Percentiles rank a stretch among this genome's conserved stretches.
Conservation (phyloP, 306 rosid species). For the Inga leiocalycina region DNA sequence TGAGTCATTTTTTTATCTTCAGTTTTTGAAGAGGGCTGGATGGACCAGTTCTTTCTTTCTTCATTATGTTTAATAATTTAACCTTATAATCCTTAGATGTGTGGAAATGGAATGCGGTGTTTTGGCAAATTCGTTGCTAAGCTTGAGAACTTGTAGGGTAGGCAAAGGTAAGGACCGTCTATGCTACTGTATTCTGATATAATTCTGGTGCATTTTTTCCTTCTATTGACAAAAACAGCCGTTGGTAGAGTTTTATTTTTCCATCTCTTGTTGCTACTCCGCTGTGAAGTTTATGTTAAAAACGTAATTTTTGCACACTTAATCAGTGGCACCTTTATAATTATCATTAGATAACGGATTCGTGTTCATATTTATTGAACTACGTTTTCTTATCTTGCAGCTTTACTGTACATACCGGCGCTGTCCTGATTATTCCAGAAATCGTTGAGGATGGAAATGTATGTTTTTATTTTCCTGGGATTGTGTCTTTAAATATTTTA, state of each 20-base stretch:
- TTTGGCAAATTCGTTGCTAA: slow-evolving; percentile 77
- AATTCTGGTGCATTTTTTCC: neutral
- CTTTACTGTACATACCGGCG: slow-evolving; percentile 84
- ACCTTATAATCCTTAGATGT: slow-evolving; percentile 59
- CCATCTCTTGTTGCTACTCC: neutral
- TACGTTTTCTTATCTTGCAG: slow-evolving; percentile 40
- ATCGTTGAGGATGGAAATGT: slow-evolving; percentile 81
- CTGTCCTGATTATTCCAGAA: slow-evolving; percentile 89
- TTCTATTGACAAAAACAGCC: neutral
- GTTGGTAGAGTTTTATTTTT: neutral
- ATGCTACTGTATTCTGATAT: neutral
- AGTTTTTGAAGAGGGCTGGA: neutral
- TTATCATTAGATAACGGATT: too few species aligned
- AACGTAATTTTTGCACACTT: neutral
- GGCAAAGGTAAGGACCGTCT: slow-evolving; percentile 54
- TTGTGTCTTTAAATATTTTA: neutral
- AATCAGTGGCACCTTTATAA: neutral
- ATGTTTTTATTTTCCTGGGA: neutral
- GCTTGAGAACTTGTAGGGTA: slow-evolving; percentile 80
- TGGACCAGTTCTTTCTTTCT: neutral
- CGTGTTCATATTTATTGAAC: too few species aligned
- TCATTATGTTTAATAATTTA: neutral
- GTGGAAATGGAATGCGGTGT: slow-evolving; percentile 91
- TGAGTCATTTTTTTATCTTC: neutral
- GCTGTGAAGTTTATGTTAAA: neutral